These are phyloP conservation scores for Closterium sp. DNA, from an alignment of 139 green algal species.

Conservation along the genomic window DNA sequence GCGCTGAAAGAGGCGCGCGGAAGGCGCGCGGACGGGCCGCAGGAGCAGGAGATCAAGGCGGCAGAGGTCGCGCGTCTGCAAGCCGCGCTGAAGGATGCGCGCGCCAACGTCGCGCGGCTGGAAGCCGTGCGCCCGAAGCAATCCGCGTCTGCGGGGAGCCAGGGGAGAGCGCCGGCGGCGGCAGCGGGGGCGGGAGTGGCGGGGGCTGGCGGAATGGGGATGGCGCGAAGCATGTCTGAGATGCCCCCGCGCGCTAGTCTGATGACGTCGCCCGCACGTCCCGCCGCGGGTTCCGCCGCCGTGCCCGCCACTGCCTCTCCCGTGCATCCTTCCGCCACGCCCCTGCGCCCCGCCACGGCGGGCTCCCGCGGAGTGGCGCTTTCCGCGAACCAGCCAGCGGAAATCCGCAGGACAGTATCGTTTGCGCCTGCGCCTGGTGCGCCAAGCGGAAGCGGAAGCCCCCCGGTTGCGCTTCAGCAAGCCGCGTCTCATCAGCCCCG, in stretches of 20 bases:
- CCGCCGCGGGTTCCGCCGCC: no score
- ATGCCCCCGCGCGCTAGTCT: background rate
- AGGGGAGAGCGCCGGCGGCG: background rate
- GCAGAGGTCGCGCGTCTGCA: background rate
- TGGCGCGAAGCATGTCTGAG: background rate
- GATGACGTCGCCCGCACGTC: background rate
- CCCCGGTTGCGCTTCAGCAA: background rate
- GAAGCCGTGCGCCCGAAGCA: background rate
- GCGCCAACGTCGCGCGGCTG: background rate
- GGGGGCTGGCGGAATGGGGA: background rate
- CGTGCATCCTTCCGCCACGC: background rate
- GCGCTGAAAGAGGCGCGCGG: background rate
- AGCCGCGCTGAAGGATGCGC: background rate
- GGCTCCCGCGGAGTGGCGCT: background rate
- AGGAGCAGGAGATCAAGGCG: background rate
- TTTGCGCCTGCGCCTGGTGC: background rate
- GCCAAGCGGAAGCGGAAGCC: background rate
- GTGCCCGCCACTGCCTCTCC: background rate
- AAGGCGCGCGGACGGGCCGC: background rate
- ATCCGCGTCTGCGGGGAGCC: background rate
- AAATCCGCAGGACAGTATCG: background rate
- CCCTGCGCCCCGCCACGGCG: background rate
- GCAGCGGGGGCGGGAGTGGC: background rate
- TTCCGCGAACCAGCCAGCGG: background rate
- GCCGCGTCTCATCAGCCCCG: background rate